Conservation (phyloP, 192 early-diverging fungal genomes). For the Chytriomyces confervae region DNA sequence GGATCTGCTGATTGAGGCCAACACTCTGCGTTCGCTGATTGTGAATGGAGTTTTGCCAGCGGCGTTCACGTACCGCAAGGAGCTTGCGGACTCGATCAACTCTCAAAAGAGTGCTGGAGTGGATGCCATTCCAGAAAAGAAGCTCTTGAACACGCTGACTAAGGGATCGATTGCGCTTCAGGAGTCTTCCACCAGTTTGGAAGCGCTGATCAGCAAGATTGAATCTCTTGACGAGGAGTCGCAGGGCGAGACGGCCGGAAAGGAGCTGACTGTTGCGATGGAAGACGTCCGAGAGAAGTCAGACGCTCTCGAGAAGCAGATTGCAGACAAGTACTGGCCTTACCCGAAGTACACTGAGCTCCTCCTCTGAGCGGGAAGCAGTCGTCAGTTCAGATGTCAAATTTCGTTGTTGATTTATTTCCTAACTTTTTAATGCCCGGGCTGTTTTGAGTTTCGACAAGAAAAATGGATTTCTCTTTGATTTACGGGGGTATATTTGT, state of each 20-base stretch:
- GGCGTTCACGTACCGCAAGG: conserved; percentile 86
- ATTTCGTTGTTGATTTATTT: background rate
- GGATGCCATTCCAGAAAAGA: conserved; percentile 70
- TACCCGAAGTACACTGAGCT: conserved; percentile 98
- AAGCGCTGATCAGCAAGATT: conserved; percentile 62
- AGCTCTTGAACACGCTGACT: conserved; percentile 70
- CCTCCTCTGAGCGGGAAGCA: conserved; percentile 4
- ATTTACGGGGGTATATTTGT: too few relatives aligned
- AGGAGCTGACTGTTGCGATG: conserved; percentile 73
- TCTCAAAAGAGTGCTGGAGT: conserved; percentile 65
- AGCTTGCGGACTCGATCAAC: conserved; percentile 82
- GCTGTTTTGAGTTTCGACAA: background rate
- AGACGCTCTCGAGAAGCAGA: conserved; percentile 78
- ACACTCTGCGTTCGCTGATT: conserved; percentile 84
- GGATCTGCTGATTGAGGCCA: conserved; percentile 92
- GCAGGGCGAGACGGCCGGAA: conserved; percentile 69
- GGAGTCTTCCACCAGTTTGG: conserved; percentile 60
- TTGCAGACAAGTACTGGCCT: conserved; percentile 95
- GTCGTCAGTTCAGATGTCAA: background rate
- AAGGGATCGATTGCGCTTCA: conserved; percentile 66
- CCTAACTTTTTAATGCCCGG: background rate
- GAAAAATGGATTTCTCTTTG: too few relatives aligned
- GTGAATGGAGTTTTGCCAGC: conserved; percentile 87
- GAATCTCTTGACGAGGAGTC: conserved; percentile 61
- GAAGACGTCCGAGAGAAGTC: conserved; percentile 70